Base-by-base conservation (phyloP, 768 basidiomycete species). In the Leccinum barrowsii region DNA sequence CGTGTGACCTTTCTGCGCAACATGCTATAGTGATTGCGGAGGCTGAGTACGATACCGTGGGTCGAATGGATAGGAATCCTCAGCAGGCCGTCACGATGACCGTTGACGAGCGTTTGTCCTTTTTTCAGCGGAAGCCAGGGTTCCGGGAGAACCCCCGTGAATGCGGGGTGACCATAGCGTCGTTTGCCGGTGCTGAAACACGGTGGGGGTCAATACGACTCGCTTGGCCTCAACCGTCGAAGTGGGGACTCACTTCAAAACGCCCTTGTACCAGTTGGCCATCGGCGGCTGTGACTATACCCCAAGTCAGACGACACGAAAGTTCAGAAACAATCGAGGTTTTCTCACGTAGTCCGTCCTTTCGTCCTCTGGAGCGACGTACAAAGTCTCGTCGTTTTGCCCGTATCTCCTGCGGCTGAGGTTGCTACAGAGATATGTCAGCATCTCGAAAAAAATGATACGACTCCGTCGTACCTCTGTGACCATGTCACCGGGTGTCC, bases 41-140 rank as follows among this genome's bases (percentile, higher is more conserved):
- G 79, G 4, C 90, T 92, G 24, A 94, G 80, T 2, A 94, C 90
- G 28, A 94, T 89, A 2, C 90, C 87, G 56, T 89, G 80, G 26
- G 77, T 79, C 19, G 73, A 65, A 50, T 82, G 78, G 35, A 77
- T 73, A 1, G 71, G 65, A 5, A 74, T 70, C 42, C 72, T 66
- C 11, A 80, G 67, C 21, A 75, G 66, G 34, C 74, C 75, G 19
- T 67, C 67, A 48, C 66, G 63, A 55, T 64, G 48, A 49, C 77
- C 70, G 62, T 92, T 93, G 21, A 86, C 84, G 2, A 90, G 79
- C 0, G 82, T 82, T 67, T 93, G 89, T 0, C 86, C 89, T 67
- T 87, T 91, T 76, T 91, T 92, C 53, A 94, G 75, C 2, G 95
- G 95, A 3, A 98, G 81, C 96, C 96, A 98, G 0, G 96, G 95